Evolutionary conservation across 352 stramenopile genomes (phyloP), one percentile per base, ranked within the genome.

Genomic region (Phytophthora vignae): DNA sequence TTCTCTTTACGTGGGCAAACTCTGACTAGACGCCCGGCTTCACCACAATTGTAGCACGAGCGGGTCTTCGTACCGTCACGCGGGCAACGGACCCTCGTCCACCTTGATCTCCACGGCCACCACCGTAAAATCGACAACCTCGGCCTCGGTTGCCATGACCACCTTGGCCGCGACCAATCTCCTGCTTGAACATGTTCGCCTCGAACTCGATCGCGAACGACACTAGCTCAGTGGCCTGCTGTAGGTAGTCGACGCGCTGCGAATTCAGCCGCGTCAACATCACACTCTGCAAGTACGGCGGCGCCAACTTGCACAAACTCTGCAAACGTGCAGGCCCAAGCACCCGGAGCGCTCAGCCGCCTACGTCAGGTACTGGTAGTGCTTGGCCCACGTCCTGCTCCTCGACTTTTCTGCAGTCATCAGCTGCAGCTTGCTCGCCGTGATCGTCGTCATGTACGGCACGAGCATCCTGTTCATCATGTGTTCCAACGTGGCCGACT

Each of bases 381-480:
- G 53, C 19, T 69, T 54, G 9, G 44, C 11, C 40, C 53, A 69
- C 11, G 53, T 53, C 19, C 44, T 21, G 42, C 22, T 33, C 2
- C 15, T 36, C 40, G 6, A 21, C 27, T 58, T 69, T 19, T 56
- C 27, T 7, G 31, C 21, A 9, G 19, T 19, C 62, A 63, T 69
- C 27, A 69, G 12, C 38, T 53, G 17, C 27, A 50, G 11, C 40
- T 69, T 55, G 11, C 9, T 36, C 2, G 49, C 25, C 42, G 54
- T 38, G 17, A 62, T 69, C 14, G 25, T n/a, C 19, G 27, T 53
- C 29, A 31, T 42, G 31, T 52, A 69, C 25, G 42, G 17, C 21
- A 38, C 38, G 2, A 69, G 17, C 52, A 69, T 69, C 4, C n/a
- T 21, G 29, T 68, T 60, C 62, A 69, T 57, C 27, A 69, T n/a